Conservation (phyloP, 768 basidiomycete genomes). For the Kwoniella botswanensis region DNA sequence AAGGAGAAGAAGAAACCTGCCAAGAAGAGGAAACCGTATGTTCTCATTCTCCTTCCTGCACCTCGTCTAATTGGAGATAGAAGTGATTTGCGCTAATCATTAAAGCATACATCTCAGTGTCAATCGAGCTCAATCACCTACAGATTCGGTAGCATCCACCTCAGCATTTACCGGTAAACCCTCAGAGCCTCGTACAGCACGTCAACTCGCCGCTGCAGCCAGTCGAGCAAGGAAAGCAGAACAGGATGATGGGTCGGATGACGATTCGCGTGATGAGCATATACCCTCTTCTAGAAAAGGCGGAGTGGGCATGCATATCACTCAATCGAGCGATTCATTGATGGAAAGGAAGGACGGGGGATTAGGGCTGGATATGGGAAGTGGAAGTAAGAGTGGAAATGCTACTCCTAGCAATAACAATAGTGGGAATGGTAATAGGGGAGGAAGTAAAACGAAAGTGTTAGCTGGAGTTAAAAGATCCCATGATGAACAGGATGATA, state of each 20-base stretch:
- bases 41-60: neutral
- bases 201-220: conserved; percentile 51
- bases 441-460: conserved; percentile 8
- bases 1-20: conserved; percentile 36
- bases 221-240: conserved; percentile 36
- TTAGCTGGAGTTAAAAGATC: conserved; percentile 35
- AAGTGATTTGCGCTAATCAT: too few species aligned
- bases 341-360: conserved; percentile 27
- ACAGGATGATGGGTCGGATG: conserved; percentile 43
- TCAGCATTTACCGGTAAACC: conserved; percentile 42
- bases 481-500: conserved; percentile 41
- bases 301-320: conserved; percentile 26
- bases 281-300: neutral
- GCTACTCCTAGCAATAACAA: conserved; percentile 22
- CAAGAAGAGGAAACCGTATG: conserved; percentile 49
- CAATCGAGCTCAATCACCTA: conserved; percentile 48
- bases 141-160: conserved; percentile 49
- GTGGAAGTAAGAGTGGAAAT: conserved; percentile 13
- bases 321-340: conserved; percentile 33
- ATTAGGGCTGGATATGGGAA: conserved; percentile 31
- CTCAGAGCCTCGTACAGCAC: conserved; percentile 45
- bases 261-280: conserved; percentile 22
- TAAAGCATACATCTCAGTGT: conserved; percentile 1
- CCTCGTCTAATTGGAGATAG: neutral
- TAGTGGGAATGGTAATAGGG: conserved; percentile 13